Percentiles rank a stretch among this genome's conserved stretches.
Conservation (phyloP, 208 protist species). For the Eutreptiella sp. region DNA sequence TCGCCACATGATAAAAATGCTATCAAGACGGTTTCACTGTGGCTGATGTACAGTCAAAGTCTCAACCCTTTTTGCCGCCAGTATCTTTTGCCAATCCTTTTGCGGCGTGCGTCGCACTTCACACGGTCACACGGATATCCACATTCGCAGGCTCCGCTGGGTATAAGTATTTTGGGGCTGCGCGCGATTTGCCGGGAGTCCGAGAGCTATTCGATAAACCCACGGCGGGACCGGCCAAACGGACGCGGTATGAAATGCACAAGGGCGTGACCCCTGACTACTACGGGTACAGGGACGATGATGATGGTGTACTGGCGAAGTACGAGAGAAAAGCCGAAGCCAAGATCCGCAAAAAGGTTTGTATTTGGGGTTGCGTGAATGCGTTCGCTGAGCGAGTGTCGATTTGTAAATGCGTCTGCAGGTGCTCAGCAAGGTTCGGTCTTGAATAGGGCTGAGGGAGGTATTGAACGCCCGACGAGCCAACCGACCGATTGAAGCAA, state of each 20-base stretch:
- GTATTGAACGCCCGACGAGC: too few relatives aligned
- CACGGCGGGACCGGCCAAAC: neutral
- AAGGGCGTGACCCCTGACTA: constrained; percentile 54
- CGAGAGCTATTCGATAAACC: constrained; percentile 56
- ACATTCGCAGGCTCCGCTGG: neutral
- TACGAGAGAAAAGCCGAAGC: constrained; percentile 42
- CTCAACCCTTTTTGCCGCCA: neutral
- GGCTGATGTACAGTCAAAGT: too few relatives aligned
- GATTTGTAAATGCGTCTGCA: neutral
- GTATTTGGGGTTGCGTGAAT: neutral
- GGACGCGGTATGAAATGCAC: constrained; percentile 44
- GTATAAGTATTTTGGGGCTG: constrained; percentile 77
- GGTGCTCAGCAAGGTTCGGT: too few relatives aligned
- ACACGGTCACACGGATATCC: neutral
- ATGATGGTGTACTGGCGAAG: constrained; percentile 44
- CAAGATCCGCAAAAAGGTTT: neutral
- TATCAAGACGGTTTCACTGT: too few relatives aligned
- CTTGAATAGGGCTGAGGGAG: too few relatives aligned
- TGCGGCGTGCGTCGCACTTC: too few relatives aligned
- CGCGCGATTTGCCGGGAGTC: constrained; percentile 65
- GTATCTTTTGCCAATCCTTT: too few relatives aligned
- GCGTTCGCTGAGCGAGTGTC: neutral
- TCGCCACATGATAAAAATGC: too few relatives aligned
- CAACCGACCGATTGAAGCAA: too few relatives aligned
- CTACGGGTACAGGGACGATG: constrained; percentile 59